Conservation (phyloP, 345 rosid species). For the Gossypium australe region DNA sequence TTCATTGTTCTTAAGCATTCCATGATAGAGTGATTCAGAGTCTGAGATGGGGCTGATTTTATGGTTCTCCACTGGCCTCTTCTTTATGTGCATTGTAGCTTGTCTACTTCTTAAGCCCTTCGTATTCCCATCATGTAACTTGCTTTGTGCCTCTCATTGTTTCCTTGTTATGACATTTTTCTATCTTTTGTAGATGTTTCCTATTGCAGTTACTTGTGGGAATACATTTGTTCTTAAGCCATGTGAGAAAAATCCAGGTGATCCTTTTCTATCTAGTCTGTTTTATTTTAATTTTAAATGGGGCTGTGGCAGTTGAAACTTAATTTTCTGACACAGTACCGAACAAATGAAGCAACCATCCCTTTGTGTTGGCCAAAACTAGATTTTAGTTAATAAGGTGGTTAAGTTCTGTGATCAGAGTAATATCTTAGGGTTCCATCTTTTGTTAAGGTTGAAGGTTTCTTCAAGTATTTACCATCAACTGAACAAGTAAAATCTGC, state of each 20-base stretch:
- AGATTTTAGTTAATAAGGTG: background rate
- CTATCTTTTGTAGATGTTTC: conserved; percentile 38
- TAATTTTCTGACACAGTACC: background rate
- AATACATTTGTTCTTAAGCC: conserved; percentile 44
- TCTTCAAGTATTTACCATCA: background rate
- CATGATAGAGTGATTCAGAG: background rate
- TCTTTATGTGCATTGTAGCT: background rate
- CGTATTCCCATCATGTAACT: background rate
- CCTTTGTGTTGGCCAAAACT: background rate
- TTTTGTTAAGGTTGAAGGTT: conserved; percentile 5
- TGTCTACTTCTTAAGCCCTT: conserved; percentile 4
- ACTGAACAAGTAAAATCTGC: background rate
- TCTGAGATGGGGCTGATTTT: background rate
- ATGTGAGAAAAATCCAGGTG: conserved; percentile 40
- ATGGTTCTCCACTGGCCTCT: background rate
- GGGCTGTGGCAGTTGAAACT: background rate
- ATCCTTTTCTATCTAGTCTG: background rate
- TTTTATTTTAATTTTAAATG: background rate
- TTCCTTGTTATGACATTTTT: background rate
- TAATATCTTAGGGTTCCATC: background rate
- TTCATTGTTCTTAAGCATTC: background rate
- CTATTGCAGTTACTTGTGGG: conserved; percentile 40
- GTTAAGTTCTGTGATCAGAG: conserved; percentile 8
- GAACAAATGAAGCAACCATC: conserved; percentile 1
- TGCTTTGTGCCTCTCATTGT: background rate